Percentiles rank a stretch among this genome's conserved stretches.
phyloP scores from a whole-genome alignment of 1,284 basidiomycete genomes.

The Rhodotorula sp. region DNA sequence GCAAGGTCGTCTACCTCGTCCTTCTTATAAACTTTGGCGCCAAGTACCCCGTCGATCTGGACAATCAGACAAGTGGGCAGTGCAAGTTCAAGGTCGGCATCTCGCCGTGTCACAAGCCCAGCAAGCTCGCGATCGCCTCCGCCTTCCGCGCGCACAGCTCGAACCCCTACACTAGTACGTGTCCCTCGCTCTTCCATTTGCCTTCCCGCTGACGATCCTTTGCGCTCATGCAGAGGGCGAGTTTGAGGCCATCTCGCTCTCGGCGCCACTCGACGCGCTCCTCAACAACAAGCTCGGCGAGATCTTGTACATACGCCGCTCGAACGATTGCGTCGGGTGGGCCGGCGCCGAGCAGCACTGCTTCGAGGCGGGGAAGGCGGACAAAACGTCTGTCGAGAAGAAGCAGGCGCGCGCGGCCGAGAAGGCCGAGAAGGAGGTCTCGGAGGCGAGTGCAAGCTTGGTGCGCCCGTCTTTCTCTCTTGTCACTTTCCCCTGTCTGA shows the following conservation, averaged over 20 bases:
- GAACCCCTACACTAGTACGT: constrained; percentile 34
- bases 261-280: constrained; percentile 37
- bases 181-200: background rate
- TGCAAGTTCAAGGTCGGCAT: constrained; percentile 40
- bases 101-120: constrained; percentile 40
- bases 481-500: background rate
- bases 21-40: constrained; percentile 34
- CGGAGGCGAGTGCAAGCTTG: constrained; percentile 14
- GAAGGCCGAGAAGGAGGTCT: constrained; percentile 23
- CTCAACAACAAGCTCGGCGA: constrained; percentile 36
- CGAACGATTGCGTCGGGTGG: constrained; percentile 33
- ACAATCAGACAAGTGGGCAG: constrained; percentile 27
- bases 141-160: constrained; percentile 35
- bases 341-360: constrained; percentile 39
- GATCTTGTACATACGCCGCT: constrained; percentile 30
- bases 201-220: background rate
- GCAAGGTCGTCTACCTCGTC: constrained; percentile 40
- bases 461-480: background rate
- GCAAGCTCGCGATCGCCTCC: constrained; percentile 25
- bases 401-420: constrained; percentile 24
- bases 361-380: constrained; percentile 10
- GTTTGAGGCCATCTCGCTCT: constrained; percentile 42
- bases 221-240: constrained; percentile 25
- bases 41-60: constrained; percentile 38
- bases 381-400: constrained; percentile 6